Conservation (phyloP, 2,329 filamentous ascomycete genomes). For the Albophoma yamanashiensis region DNA sequence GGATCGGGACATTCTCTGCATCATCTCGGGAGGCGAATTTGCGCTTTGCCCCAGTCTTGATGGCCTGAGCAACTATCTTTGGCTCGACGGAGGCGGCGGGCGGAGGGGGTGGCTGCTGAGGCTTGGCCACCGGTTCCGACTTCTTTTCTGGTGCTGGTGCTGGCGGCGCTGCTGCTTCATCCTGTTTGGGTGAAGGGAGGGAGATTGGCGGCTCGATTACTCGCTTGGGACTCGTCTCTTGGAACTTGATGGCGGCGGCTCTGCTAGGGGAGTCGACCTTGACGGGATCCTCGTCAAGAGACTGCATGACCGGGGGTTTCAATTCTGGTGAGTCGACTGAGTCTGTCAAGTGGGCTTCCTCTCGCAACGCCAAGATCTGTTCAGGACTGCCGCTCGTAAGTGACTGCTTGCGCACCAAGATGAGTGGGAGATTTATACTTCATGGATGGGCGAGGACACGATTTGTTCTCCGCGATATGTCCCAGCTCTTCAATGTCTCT, state of each 20-base stretch:
- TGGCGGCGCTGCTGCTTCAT: constrained; percentile 5
- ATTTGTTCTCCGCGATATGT: constrained; percentile 58
- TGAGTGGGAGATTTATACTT: constrained; percentile 38
- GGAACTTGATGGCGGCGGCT: constrained; percentile 4
- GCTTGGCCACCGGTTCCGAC: constrained; percentile 1
- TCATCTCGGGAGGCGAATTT: constrained; percentile 48
- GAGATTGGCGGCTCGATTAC: constrained; percentile 19
- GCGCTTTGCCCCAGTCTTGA: constrained; percentile 44
- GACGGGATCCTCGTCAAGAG: constrained; percentile 44
- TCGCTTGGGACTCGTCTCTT: constrained; percentile 11
- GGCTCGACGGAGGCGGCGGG: not conserved
- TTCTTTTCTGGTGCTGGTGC: constrained; percentile 17
- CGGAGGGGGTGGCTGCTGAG: not conserved
- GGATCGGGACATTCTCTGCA: constrained; percentile 18
- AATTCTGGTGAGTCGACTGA: constrained; percentile 57
- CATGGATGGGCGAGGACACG: constrained; percentile 56
- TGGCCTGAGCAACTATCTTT: constrained; percentile 5
- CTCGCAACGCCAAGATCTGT: constrained; percentile 50
- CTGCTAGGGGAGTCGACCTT: constrained; percentile 39
- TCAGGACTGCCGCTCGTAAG: constrained; percentile 38
- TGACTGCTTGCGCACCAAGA: constrained; percentile 4
- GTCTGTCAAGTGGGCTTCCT: constrained; percentile 28
- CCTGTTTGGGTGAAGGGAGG: constrained; percentile 17
- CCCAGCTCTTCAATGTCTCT: constrained; percentile 40
- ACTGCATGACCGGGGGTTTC: constrained; percentile 49